Conservation (phyloP, 257 asterid genomes). For the Linaria vulgaris region DNA sequence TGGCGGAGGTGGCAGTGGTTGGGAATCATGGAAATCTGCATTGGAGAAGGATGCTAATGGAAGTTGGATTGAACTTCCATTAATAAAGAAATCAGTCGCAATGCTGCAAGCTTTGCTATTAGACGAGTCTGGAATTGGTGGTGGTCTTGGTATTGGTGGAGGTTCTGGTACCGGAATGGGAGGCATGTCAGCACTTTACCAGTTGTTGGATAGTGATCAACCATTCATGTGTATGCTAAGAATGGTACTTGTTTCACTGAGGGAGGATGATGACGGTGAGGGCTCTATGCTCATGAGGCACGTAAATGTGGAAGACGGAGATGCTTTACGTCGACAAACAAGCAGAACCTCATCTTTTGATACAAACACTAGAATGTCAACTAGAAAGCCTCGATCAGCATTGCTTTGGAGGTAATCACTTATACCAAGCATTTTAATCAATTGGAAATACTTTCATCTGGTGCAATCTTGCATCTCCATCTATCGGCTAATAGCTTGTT, state of each 20-base stretch:
- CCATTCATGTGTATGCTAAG: conserved; percentile 97
- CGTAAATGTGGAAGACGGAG: conserved; percentile 53
- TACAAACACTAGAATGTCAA: conserved; percentile 48
- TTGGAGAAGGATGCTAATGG: conserved; percentile 87
- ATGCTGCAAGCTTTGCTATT: conserved; percentile 96
- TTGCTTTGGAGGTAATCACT: conserved; percentile 91
- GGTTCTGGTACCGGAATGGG: conserved; percentile 99
- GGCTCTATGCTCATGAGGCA: conserved; percentile 65
- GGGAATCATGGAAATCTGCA: conserved; percentile 90
- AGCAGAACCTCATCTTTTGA: conserved; percentile 53
- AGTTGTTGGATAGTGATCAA: conserved; percentile 95
- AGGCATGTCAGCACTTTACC: conserved; percentile 91
- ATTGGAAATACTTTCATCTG: conserved; percentile 17
- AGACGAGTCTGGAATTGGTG: conserved; percentile 96
- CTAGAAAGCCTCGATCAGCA: conserved; percentile 87
- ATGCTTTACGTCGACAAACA: conserved; percentile 51
- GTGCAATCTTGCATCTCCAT: conserved; percentile 9
- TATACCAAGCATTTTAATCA: conserved; percentile 22
- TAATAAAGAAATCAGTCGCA: conserved; percentile 79
- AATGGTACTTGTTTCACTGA: conserved; percentile 88
- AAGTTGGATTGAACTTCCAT: conserved; percentile 91
- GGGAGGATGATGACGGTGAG: conserved; percentile 94
- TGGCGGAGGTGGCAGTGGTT: conserved; percentile 98
- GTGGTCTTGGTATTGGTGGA: conserved; percentile 99
- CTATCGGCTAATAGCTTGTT: conserved; percentile 20